phyloP scores from a whole-genome alignment of 352 stramenopile genomes.

The Phytopythium mirpurense region DNA sequence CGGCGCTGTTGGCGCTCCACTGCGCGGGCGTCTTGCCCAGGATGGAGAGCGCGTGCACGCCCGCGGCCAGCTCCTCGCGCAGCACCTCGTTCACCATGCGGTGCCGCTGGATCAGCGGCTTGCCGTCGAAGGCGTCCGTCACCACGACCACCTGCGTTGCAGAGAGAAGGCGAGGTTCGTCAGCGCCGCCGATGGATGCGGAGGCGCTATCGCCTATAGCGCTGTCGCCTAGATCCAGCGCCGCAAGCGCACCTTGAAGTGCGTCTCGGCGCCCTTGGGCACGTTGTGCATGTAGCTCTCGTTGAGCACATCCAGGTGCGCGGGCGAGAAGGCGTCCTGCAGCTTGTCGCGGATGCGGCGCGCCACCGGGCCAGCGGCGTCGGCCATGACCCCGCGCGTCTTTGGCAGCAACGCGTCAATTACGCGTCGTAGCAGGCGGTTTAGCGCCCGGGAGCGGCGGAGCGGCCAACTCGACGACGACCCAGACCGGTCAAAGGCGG shows the following conservation, averaged over 20 bases:
- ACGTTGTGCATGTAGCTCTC: constrained; percentile 96
- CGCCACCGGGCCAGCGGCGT: constrained; percentile 40
- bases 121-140: constrained; percentile 85
- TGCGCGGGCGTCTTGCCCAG: constrained; percentile 92
- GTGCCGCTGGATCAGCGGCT: constrained; percentile 85
- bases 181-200: background rate
- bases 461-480: background rate
- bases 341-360: constrained; percentile 69
- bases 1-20: constrained; percentile 59
- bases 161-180: too few species aligned
- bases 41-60: constrained; percentile 94
- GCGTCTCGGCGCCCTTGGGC: constrained; percentile 90
- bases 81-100: constrained; percentile 90
- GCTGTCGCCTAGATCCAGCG: too few species aligned
- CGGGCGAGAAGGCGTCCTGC: constrained; percentile 42
- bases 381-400: constrained; percentile 24
- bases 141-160: constrained; percentile 91
- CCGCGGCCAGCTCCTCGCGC: constrained; percentile 74
- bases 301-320: constrained; percentile 89
- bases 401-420: background rate
- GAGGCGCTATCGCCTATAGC: too few species aligned
- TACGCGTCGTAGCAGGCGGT: too few species aligned
- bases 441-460: too few species aligned
- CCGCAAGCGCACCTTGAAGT: constrained; percentile 84
- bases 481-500: background rate